Evolutionary conservation across 2,329 filamentous ascomycete species (phyloP).

Genomic region (Aureobasidium leucospermi): DNA sequence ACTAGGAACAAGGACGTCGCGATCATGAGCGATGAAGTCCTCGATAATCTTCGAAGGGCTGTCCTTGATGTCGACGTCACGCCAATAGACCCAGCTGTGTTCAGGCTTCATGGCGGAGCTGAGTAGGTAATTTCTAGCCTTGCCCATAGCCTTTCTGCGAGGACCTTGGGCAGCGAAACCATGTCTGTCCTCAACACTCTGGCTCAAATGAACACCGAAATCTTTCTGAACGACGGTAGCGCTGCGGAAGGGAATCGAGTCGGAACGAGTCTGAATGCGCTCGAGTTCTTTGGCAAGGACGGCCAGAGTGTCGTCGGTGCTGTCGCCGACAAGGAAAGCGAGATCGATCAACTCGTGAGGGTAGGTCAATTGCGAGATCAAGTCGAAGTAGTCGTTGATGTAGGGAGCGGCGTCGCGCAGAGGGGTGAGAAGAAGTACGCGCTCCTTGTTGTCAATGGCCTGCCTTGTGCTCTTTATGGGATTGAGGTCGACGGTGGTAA

Average conservation of each 20-base stretch:
- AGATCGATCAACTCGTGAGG: slow-evolving; percentile 93
- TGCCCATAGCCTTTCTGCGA: slow-evolving; percentile 81
- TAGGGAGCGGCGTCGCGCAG: slow-evolving; percentile 80
- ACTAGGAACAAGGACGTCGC: slow-evolving; percentile 92
- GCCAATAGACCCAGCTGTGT: slow-evolving; percentile 98
- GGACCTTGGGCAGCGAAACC: slow-evolving; percentile 82
- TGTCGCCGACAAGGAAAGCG: slow-evolving; percentile 89
- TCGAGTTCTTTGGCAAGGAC: slow-evolving; percentile 78
- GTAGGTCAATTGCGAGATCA: slow-evolving; percentile 82
- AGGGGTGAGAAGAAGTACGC: slow-evolving; percentile 84
- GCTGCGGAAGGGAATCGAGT: slow-evolving; percentile 77
- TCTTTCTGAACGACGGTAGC: slow-evolving; percentile 85
- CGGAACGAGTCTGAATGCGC: slow-evolving; percentile 69
- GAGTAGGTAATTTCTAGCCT: slow-evolving; percentile 86
- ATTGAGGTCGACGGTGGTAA: slow-evolving; percentile 79
- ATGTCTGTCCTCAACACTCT: slow-evolving; percentile 76
- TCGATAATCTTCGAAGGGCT: slow-evolving; percentile 82
- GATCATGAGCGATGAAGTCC: slow-evolving; percentile 90
- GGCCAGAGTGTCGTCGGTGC: slow-evolving; percentile 83
- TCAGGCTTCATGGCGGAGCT: slow-evolving; percentile 78
- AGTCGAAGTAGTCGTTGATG: slow-evolving; percentile 85
- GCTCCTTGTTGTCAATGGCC: slow-evolving; percentile 73
- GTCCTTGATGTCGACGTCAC: slow-evolving; percentile 93
- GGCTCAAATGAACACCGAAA: slow-evolving; percentile 68
- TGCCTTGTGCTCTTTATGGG: slow-evolving; percentile 71